Evolutionary conservation across 2,329 filamentous ascomycete genomes (phyloP).

Genomic region (Microcyclospora tardicrescens): DNA sequence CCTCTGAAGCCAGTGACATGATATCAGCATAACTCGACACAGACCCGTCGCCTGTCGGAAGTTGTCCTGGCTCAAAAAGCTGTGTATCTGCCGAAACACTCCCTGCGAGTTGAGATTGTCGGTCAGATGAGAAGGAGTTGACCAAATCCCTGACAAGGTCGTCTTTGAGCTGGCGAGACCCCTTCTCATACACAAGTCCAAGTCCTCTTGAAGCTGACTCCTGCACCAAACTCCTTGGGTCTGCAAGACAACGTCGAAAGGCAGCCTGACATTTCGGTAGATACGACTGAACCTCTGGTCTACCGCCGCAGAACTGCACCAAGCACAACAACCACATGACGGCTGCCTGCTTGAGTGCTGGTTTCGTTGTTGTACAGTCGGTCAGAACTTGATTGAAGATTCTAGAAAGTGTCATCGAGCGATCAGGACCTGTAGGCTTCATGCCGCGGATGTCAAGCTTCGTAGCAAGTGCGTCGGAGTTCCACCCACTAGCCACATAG

Average conservation of each 20-base stretch:
- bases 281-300: constrained; percentile 58
- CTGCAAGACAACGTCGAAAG: constrained; percentile 76
- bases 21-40: constrained; percentile 97
- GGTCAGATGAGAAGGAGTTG: constrained; percentile 67
- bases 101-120: constrained; percentile 52
- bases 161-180: constrained; percentile 65
- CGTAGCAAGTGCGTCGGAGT: constrained; percentile 63
- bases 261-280: constrained; percentile 70
- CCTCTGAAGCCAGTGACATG: constrained; percentile 85
- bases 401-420: constrained; percentile 32
- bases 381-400: constrained; percentile 60
- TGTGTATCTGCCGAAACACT: constrained; percentile 86
- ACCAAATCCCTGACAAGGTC: constrained; percentile 80
- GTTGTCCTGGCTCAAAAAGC: constrained; percentile 77
- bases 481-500: constrained; percentile 66
- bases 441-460: constrained; percentile 59
- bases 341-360: constrained; percentile 77
- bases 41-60: constrained; percentile 82
- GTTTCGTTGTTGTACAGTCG: constrained; percentile 75
- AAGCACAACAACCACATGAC: constrained; percentile 91
- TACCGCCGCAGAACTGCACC: constrained; percentile 76
- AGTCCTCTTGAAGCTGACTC: constrained; percentile 87
- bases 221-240: constrained; percentile 86
- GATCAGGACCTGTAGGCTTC: constrained; percentile 29
- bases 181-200: constrained; percentile 86